A percentile compares a stretch with the other conserved stretches of the same genome.
These are phyloP conservation scores for Lyophyllum atratum DNA, from an alignment of 768 basidiomycete species.

Conservation along the genomic window DNA sequence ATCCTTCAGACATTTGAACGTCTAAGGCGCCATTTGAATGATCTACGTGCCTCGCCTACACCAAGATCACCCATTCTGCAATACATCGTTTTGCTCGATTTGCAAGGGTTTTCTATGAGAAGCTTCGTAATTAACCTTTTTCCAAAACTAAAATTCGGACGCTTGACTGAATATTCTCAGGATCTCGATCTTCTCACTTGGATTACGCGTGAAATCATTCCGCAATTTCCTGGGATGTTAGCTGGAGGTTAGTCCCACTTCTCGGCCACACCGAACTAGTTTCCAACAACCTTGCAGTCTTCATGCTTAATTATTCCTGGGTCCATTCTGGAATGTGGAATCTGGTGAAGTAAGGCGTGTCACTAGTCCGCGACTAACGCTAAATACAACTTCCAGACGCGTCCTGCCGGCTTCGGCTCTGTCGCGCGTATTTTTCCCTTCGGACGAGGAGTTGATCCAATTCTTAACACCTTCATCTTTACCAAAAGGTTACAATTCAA, in stretches of 20 bases:
- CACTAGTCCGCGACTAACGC: conserved; percentile 1
- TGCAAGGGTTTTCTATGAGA: conserved; percentile 56
- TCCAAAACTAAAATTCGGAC: conserved; percentile 2
- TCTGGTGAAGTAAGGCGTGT: conserved; percentile 55
- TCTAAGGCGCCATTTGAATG: conserved; percentile 57
- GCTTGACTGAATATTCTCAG: background rate
- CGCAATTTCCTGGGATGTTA: conserved; percentile 75
- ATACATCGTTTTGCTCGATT: conserved; percentile 68
- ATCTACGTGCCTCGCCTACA: conserved; percentile 40
- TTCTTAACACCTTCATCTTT: conserved; percentile 55
- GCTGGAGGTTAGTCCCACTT: conserved; percentile 55
- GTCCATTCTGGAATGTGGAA: conserved; percentile 69
- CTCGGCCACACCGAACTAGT: conserved; percentile 1
- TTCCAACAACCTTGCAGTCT: conserved; percentile 41
- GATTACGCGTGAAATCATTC: conserved; percentile 65
- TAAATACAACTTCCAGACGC: conserved; percentile 41
- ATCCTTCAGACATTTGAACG: conserved; percentile 56
- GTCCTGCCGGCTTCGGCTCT: conserved; percentile 61
- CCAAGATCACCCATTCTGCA: conserved; percentile 50
- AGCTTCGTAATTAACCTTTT: conserved; percentile 45
- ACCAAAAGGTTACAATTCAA: conserved; percentile 51
- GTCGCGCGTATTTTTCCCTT: conserved; percentile 67
- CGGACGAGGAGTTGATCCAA: conserved; percentile 51
- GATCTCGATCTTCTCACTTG: conserved; percentile 36
- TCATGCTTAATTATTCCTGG: conserved; percentile 78